Base-by-base conservation (phyloP, 805 yeast genomes). In the Pichia deserticola region DNA sequence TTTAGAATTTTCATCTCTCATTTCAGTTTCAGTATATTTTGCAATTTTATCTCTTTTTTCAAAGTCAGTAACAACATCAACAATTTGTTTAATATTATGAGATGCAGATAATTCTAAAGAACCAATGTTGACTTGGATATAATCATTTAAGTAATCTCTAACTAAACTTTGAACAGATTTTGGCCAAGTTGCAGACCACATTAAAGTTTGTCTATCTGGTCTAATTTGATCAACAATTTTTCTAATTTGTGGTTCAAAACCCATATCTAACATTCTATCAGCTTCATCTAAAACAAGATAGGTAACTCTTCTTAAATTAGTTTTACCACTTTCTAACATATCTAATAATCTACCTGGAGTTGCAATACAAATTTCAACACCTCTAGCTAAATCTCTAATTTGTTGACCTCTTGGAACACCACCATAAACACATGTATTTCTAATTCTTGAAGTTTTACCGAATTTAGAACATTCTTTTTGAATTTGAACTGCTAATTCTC, bases 141-240 rank as follows among this genome's bases (percentile, higher is more conserved):
- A 93, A 68, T 93, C 96, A 50, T 79, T 72, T 67, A 92, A 78
- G 71, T 88, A 93, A 70, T 93, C 99, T 63, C 84, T 79, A 58
- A 97, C 95, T 66, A 93, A 78, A 59, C 82, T 77, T 77, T 92
- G 95, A 56, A 93, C 98, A 71, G 89, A 95, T 79, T 90, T 92
- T 63, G 99, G 99, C 99, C 99, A 93, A 50, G 99, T 93, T 60
- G 99, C 99, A 55, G 98, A 92, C 98, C 98, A 93, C 97, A 93
- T 89, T 62, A 92, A 78, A 54, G 99, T 93, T 76, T 93, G 99
- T 78, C 98, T 89, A 71, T 93, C 99, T 54, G 99, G 99, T 77
- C 99, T 87, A 68, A 93, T 93, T 78, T 92, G 98, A 56, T 69
- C 73, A 59, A 93, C 92, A 71, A 93, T 93, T 75, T 92, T 92